Evolutionary conservation across 2,329 filamentous ascomycete genomes (phyloP).

Genomic region (Pezicula radicicola): DNA sequence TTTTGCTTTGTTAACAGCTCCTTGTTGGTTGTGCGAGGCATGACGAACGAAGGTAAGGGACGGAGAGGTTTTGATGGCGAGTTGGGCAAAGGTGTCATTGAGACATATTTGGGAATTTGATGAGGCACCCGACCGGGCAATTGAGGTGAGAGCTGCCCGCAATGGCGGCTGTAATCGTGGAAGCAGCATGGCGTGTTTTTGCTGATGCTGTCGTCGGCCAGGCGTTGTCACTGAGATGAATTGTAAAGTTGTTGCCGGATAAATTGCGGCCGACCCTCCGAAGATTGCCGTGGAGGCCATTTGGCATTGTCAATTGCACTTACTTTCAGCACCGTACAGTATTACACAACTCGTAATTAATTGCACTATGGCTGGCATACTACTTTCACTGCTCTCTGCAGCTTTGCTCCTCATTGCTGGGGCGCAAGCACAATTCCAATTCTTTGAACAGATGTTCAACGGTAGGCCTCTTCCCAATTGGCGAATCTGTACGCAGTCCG

Average conservation of each 20-base stretch:
- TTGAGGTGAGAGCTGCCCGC: conserved; percentile 33
- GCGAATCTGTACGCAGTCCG: conserved; percentile 65
- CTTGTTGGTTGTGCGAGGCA: conserved; percentile 53
- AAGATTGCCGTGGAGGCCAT: neutral
- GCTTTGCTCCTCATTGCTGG: conserved; percentile 57
- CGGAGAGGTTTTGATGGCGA: conserved; percentile 16
- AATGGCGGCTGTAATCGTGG: conserved; percentile 41
- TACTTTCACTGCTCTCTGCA: conserved; percentile 32
- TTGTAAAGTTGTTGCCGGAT: neutral
- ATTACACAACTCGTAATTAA: neutral
- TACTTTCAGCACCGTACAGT: neutral
- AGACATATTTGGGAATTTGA: conserved; percentile 16
- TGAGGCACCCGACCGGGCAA: conserved; percentile 15
- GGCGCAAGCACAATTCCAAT: conserved; percentile 80
- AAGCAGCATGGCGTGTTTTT: conserved; percentile 35
- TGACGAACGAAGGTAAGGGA: conserved; percentile 23
- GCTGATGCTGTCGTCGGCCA: conserved; percentile 14
- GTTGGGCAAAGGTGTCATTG: conserved; percentile 24
- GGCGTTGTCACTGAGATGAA: neutral
- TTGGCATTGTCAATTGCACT: neutral
- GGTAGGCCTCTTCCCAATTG: conserved; percentile 55
- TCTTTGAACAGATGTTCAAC: conserved; percentile 98
- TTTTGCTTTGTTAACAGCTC: conserved; percentile 68
- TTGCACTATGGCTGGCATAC: conserved; percentile 21
- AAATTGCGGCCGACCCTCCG: neutral